Base-by-base conservation (phyloP, 108 stramenopile species). In the Cylindrotheca closterium region DNA sequence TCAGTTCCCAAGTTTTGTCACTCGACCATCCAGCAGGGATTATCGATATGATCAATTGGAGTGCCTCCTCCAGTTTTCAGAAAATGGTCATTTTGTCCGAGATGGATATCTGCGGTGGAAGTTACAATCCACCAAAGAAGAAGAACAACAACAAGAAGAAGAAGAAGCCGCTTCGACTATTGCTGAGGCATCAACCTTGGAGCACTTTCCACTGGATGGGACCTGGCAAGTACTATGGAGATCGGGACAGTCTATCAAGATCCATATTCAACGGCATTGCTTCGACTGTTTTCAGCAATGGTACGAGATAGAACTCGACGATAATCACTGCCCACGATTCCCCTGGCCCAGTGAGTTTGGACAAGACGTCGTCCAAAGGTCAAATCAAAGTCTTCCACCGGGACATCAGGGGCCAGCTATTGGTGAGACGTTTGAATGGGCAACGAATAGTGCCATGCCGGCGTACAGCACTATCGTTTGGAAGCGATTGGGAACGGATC, bases 11-110 rank as follows among this genome's bases (percentile, higher is more conserved):
- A 10, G 10, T 10, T 42, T 10, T 15, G 15, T 42, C 10, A 42
- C 37, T 10, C 37, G 15, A 42, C 37, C 37, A 7, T 10, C 7
- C 15, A n/a, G n/a, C n/a, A n/a, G n/a, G n/a, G 37, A 42, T 10
- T 15, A 42, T 42, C 7, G 7, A 7, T 42, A 42, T 42, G 15
- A 42, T 42, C 10, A 42, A 42, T 42, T 42, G 37, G 37, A 42
- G 15, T 42, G 37, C 37, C 7, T 62, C 2, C 33, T 77, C 49
- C 67, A 62, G 46, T 77, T 77, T 57, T 73, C 71, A 21, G 21
- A 26, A 2, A 58, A 68, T 57, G 65, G 45, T 23, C 33, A 49
- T 31, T 77, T 74, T 26, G 30, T 79, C 23, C 64, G 68, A 3
- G 61, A 52, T 52, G 51, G 51, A 52, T 52, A 52, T 25, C 15